These are phyloP conservation scores for Thraustochytrium sp. DNA, from an alignment of 352 stramenopile genomes.

Conservation along the genomic window DNA sequence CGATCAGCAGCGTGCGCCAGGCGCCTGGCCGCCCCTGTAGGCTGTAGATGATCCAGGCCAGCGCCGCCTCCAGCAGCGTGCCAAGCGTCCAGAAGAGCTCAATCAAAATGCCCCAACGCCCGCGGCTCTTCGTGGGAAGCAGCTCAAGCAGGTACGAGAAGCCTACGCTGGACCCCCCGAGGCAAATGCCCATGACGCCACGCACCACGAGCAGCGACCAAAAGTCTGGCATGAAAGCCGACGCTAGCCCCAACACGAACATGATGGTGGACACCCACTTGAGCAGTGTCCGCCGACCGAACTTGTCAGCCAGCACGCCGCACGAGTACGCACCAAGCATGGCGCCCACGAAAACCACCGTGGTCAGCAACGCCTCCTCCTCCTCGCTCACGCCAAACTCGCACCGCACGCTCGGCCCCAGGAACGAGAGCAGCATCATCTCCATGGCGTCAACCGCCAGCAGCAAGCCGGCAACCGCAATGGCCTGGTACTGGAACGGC, in stretches of 20 bases:
- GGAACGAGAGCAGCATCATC: constrained; percentile 49
- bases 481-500: constrained; percentile 23
- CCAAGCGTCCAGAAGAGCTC: constrained; percentile 44
- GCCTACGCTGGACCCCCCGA: constrained; percentile 43
- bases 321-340: constrained; percentile 37
- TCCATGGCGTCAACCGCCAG: constrained; percentile 47
- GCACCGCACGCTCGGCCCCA: constrained; percentile 35
- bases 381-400: constrained; percentile 40
- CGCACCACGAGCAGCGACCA: constrained; percentile 27
- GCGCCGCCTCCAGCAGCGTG: constrained; percentile 2
- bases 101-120: constrained; percentile 30
- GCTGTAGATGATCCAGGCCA: constrained; percentile 39
- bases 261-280: background rate
- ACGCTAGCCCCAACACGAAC: constrained; percentile 9
- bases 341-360: constrained; percentile 49
- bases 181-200: constrained; percentile 40
- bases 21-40: background rate
- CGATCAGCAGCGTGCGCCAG: constrained; percentile 25
- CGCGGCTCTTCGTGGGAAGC: constrained; percentile 22
- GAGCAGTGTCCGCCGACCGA: constrained; percentile 1
- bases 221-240: constrained; percentile 21
- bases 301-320: constrained; percentile 39
- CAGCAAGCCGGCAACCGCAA: constrained; percentile 30
- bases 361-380: constrained; percentile 45
- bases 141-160: constrained; percentile 47